phyloP scores from a whole-genome alignment of 208 protist genomes.

The Leishmania turanica region DNA sequence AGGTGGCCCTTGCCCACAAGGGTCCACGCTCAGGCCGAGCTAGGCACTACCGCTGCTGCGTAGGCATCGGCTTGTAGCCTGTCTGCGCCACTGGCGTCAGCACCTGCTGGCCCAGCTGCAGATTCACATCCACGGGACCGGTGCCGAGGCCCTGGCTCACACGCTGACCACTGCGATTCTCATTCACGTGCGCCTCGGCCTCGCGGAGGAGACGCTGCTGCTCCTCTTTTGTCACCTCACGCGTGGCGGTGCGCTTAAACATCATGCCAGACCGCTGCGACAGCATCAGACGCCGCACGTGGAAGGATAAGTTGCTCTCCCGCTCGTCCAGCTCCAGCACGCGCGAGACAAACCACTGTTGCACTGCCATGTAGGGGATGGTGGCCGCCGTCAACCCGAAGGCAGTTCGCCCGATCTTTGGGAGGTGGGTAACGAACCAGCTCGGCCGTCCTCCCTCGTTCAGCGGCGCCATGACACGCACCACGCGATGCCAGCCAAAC shows the following conservation, averaged over 20 bases:
- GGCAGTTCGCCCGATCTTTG: constrained; percentile 49
- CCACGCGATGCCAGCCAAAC: constrained; percentile 69
- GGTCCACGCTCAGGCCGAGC: not conserved
- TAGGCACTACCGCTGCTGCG: constrained; percentile 7
- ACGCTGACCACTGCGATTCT: constrained; percentile 74
- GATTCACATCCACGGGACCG: constrained; percentile 73
- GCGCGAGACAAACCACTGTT: constrained; percentile 79
- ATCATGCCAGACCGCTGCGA: constrained; percentile 82
- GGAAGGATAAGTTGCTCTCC: constrained; percentile 72
- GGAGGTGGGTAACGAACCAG: constrained; percentile 37
- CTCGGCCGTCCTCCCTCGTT: constrained; percentile 11
- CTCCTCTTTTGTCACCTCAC: constrained; percentile 84
- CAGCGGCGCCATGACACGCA: constrained; percentile 50
- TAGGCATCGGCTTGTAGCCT: constrained; percentile 80
- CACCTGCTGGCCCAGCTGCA: constrained; percentile 69
- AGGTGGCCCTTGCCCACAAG: not conserved
- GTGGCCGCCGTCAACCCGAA: constrained; percentile 63
- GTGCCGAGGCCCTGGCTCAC: constrained; percentile 45
- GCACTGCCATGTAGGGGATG: constrained; percentile 74
- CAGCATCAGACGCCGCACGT: constrained; percentile 77
- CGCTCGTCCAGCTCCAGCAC: constrained; percentile 75
- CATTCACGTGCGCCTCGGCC: constrained; percentile 57
- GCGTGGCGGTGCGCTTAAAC: constrained; percentile 85
- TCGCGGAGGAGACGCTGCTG: constrained; percentile 73
- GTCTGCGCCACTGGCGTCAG: constrained; percentile 77